Percentiles rank a stretch among this genome's conserved stretches.
Conservation (phyloP, 306 rosid species). For the Begonia peltatifolia region DNA sequence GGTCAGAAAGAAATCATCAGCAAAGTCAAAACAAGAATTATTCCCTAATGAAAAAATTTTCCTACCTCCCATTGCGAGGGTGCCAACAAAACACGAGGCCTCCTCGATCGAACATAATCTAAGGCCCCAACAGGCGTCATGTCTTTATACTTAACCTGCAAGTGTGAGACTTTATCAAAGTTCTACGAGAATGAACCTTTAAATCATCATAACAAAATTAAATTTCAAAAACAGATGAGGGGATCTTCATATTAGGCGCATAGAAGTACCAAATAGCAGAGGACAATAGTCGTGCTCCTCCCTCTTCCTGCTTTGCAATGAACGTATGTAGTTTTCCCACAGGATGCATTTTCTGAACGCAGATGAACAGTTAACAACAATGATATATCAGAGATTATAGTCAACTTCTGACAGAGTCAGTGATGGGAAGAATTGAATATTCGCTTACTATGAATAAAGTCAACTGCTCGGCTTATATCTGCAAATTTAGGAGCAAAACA, state of each 20-base stretch:
- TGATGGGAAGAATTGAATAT: not conserved
- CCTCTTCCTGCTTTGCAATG: slow-evolving; percentile 99
- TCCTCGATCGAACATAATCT: slow-evolving; percentile 73
- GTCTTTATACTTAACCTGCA: slow-evolving; percentile 66
- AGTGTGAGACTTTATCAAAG: slow-evolving; percentile 5
- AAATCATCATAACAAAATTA: not conserved
- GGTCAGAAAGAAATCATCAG: not conserved
- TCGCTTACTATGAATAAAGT: slow-evolving; percentile 75
- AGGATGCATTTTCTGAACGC: slow-evolving; percentile 39
- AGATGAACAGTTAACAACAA: not conserved
- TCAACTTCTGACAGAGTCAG: slow-evolving; percentile 1
- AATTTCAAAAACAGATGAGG: slow-evolving; percentile 4
- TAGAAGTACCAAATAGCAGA: slow-evolving; percentile 76
- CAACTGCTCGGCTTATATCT: slow-evolving; percentile 76
- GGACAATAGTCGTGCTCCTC: slow-evolving; percentile 93
- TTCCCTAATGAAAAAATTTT: not conserved
- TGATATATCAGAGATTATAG: no score
- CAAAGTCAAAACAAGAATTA: not conserved
- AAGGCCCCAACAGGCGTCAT: slow-evolving; percentile 80
- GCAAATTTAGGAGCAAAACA: slow-evolving; percentile 85
- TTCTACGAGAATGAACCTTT: not conserved
- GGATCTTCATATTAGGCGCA: not conserved
- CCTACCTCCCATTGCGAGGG: slow-evolving; percentile 90
- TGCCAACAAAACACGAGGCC: slow-evolving; percentile 86
- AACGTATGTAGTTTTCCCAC: slow-evolving; percentile 78